Evolutionary conservation across 2,329 filamentous ascomycete genomes (phyloP).

Genomic region (Plectosphaerella cucumerina): DNA sequence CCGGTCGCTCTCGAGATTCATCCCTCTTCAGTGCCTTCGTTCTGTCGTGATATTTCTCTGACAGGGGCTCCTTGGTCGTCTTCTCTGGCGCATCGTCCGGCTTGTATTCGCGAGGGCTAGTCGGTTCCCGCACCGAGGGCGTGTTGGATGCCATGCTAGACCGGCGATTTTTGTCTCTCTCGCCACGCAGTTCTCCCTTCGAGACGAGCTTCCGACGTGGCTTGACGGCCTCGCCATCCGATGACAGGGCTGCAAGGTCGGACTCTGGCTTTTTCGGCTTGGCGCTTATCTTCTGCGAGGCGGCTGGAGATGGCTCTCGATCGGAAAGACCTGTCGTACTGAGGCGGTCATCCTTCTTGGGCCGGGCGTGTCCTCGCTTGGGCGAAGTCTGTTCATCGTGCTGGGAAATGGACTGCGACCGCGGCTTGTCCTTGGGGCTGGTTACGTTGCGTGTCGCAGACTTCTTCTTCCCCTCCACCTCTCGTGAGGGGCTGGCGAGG

Average conservation of each 20-base stretch:
- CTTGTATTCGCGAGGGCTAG: conserved; percentile 46
- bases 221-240: conserved; percentile 54
- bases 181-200: conserved; percentile 56
- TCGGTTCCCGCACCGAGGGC: conserved; percentile 48
- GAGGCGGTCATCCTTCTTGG: conserved; percentile 50
- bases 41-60: conserved; percentile 55
- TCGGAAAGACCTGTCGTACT: conserved; percentile 46
- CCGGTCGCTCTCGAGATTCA: conserved; percentile 51
- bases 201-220: conserved; percentile 61
- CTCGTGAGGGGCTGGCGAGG: conserved; percentile 43
- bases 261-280: conserved; percentile 52
- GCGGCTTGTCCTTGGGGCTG: conserved; percentile 46
- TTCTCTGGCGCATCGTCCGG: conserved; percentile 47
- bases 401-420: conserved; percentile 36
- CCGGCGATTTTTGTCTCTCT: conserved; percentile 54
- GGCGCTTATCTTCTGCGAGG: conserved; percentile 38
- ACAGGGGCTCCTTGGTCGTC: conserved; percentile 33
- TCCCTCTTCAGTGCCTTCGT: conserved; percentile 59
- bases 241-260: conserved; percentile 47
- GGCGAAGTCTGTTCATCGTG: conserved; percentile 42
- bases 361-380: conserved; percentile 49
- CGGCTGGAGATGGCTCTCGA: conserved; percentile 46
- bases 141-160: conserved; percentile 53
- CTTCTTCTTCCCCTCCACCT: conserved; percentile 42
- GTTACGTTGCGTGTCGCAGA: conserved; percentile 26